Evolutionary conservation across 169 alveolate genomes (phyloP).

Genomic region (Plasmodium malariae): DNA sequence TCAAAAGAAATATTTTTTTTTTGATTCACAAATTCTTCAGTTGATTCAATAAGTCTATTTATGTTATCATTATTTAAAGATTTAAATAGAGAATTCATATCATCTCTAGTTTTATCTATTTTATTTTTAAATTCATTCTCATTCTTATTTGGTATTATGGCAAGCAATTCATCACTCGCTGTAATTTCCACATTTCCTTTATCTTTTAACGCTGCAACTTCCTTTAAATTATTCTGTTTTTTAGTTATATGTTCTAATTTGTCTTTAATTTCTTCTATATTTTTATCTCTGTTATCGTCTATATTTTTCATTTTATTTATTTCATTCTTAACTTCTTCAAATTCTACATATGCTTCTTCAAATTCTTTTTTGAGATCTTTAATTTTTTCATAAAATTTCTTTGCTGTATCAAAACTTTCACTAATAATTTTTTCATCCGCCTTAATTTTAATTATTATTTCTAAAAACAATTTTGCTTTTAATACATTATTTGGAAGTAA

Average conservation of each 20-base stretch:
- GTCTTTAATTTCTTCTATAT: constrained; percentile 8
- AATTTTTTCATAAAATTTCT: not conserved
- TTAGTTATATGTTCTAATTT: constrained; percentile 1
- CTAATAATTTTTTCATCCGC: not conserved
- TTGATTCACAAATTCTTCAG: not conserved
- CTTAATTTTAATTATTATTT: not conserved
- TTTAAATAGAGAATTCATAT: not conserved
- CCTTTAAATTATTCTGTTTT: constrained; percentile 1
- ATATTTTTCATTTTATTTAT: not conserved
- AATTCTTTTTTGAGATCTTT: not conserved
- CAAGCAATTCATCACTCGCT: constrained; percentile 9
- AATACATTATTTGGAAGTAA: not conserved
- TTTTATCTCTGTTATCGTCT: not conserved
- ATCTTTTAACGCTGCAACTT: constrained; percentile 1
- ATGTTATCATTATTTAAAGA: not conserved
- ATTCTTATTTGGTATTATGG: constrained; percentile 8
- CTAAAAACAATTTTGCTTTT: constrained; percentile 5
- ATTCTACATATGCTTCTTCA: not conserved
- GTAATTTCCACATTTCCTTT: not conserved
- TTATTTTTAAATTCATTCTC: not conserved
- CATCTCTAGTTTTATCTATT: not conserved
- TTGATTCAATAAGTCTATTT: not conserved
- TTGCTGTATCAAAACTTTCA: not conserved
- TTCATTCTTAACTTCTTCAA: not conserved
- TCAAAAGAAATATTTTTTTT: not conserved